Evolutionary conservation across 108 stramenopile genomes (phyloP).

Genomic region (Cyclostephanos invisitatus): DNA sequence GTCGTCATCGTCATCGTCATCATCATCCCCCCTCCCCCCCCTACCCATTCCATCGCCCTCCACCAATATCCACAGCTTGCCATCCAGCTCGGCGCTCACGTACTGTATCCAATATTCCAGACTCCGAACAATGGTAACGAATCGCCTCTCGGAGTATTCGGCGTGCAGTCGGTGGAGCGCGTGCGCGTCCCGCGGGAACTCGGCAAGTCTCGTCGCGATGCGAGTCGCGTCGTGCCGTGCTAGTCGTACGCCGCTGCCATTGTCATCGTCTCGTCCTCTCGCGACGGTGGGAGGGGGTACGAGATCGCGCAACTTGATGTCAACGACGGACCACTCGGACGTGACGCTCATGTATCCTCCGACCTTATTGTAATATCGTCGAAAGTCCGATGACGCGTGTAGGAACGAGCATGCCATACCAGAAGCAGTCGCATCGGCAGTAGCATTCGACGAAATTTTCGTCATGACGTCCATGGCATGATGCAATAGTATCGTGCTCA

Average conservation of each 20-base stretch:
- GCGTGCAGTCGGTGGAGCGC: conserved; percentile 52
- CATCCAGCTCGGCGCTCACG: conserved; percentile 58
- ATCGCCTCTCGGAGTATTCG: conserved; percentile 62
- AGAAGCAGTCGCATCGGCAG: too few species aligned
- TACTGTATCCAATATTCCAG: conserved; percentile 72
- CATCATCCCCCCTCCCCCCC: neutral
- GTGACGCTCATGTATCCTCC: conserved; percentile 49
- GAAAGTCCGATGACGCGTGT: conserved; percentile 69
- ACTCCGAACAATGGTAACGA: conserved; percentile 58
- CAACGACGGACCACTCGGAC: conserved; percentile 59
- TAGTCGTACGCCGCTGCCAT: conserved; percentile 5
- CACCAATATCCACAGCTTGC: conserved; percentile 51
- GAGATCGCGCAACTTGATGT: neutral
- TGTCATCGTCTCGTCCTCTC: neutral
- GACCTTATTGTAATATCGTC: conserved; percentile 61
- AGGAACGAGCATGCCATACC: conserved; percentile 58
- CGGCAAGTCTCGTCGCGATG: conserved; percentile 33
- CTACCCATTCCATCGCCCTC: neutral
- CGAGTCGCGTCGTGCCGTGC: too few species aligned
- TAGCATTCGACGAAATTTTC: neutral
- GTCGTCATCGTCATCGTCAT: neutral
- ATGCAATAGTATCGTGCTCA: conserved; percentile 58
- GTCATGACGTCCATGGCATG: conserved; percentile 69
- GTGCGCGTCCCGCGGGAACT: conserved; percentile 63
- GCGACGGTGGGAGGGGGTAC: neutral